Conservation (phyloP, 2,329 filamentous ascomycete genomes). For the Elsinoe perseae region DNA sequence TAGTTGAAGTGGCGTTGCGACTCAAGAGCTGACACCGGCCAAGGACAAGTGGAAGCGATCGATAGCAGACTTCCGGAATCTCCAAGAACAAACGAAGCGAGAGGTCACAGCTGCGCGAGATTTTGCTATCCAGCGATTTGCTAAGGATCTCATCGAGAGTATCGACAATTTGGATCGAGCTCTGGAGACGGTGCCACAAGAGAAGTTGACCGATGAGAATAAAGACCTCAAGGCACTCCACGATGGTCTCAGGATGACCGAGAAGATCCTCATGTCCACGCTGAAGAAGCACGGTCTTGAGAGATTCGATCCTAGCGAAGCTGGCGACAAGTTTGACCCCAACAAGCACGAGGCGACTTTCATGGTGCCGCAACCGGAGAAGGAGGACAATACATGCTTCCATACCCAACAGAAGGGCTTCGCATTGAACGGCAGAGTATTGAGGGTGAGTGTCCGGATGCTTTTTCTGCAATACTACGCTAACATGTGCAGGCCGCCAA, state of each 20-base stretch:
- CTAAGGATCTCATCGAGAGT: conserved; percentile 87
- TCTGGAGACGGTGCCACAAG: conserved; percentile 65
- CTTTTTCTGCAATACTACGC: background rate
- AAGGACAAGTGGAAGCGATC: conserved; percentile 93
- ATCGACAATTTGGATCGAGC: conserved; percentile 97
- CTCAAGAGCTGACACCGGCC: conserved; percentile 8
- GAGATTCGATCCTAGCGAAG: conserved; percentile 65
- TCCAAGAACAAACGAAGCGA: conserved; percentile 87
- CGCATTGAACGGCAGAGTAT: conserved; percentile 78
- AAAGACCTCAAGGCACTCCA: conserved; percentile 74
- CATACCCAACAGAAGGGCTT: conserved; percentile 94
- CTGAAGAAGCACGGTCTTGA: conserved; percentile 91
- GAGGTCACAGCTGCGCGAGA: conserved; percentile 81
- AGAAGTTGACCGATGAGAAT: conserved; percentile 58
- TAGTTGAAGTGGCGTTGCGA: conserved; percentile 27
- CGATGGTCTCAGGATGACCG: conserved; percentile 91
- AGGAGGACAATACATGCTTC: conserved; percentile 87
- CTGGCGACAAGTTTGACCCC: conserved; percentile 84
- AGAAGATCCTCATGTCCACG: conserved; percentile 76
- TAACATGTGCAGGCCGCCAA: conserved; percentile 59
- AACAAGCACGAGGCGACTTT: conserved; percentile 96
- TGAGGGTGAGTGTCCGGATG: conserved; percentile 49
- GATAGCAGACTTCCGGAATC: conserved; percentile 94
- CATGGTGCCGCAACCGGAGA: conserved; percentile 77
- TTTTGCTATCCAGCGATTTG: conserved; percentile 91